Conservation (phyloP, 139 green algal genomes). For the Coccomyxa sp. region DNA sequence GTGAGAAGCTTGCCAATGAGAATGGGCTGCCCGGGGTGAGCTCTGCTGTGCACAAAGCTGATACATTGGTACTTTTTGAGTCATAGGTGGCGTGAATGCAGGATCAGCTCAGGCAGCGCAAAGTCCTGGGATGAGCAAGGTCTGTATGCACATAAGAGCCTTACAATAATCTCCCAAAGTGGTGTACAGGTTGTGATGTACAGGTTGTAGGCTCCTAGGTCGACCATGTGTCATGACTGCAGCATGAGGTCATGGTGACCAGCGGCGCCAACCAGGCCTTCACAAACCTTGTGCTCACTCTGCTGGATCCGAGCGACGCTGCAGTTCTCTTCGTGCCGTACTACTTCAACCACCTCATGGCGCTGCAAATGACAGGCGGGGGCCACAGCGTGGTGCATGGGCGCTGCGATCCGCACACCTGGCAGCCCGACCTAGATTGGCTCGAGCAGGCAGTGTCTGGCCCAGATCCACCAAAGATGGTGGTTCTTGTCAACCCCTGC, state of each 20-base stretch:
- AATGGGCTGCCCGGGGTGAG: slow-evolving; percentile 66
- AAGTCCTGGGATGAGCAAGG: neutral
- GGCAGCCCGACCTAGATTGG: slow-evolving; percentile 57
- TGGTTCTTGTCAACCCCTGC: slow-evolving; percentile 82
- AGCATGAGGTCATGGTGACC: slow-evolving; percentile 89
- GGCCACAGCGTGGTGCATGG: slow-evolving; percentile 66
- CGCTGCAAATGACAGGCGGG: slow-evolving; percentile 67
- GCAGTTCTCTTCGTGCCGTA: slow-evolving; percentile 87
- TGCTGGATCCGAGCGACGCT: slow-evolving; percentile 62
- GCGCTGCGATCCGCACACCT: slow-evolving; percentile 26
- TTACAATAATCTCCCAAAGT: too few species aligned
- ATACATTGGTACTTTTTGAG: too few species aligned
- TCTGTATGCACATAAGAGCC: too few species aligned
- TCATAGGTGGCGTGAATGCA: too few species aligned
- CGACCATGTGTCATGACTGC: too few species aligned
- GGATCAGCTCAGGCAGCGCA: too few species aligned
- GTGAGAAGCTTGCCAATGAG: slow-evolving; percentile 61
- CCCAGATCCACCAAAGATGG: slow-evolving; percentile 53
- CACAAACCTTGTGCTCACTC: slow-evolving; percentile 77
- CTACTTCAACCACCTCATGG: slow-evolving; percentile 98
- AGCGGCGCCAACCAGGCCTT: slow-evolving; percentile 91
- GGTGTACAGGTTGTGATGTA: too few species aligned
- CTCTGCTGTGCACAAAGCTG: neutral
- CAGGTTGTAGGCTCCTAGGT: too few species aligned
- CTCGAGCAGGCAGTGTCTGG: slow-evolving; percentile 36